A percentile compares a stretch with the other conserved stretches of the same genome.
phyloP scores from a whole-genome alignment of 2,329 filamentous ascomycete species.

The Ceratocystis albifundus region DNA sequence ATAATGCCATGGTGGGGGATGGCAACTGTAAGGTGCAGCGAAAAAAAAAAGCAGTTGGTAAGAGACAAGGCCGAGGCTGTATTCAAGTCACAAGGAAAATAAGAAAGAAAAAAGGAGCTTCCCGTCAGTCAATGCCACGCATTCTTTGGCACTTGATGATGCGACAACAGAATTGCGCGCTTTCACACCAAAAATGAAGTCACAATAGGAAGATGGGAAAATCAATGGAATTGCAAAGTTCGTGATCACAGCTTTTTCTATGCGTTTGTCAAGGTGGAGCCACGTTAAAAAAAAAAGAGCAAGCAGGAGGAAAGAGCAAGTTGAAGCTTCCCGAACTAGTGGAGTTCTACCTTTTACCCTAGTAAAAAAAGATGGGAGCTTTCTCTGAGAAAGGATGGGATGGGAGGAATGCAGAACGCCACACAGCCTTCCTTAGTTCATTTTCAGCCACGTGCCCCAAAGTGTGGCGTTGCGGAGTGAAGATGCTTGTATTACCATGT shows the following conservation, averaged over 20 bases:
- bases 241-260: no score
- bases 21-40: not conserved
- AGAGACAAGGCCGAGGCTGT: slow-evolving; percentile 1
- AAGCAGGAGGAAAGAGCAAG: not conserved
- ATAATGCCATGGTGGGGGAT: not conserved
- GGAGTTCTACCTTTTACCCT: not conserved
- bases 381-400: not conserved
- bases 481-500: slow-evolving; percentile 5
- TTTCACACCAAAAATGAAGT: not conserved
- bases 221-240: no score
- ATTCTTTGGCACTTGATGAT: not conserved
- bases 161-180: slow-evolving; percentile 1
- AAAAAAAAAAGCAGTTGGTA: not conserved
- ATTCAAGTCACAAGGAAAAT: not conserved
- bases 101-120: not conserved
- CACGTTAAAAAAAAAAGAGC: no score
- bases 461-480: not conserved
- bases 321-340: slow-evolving; percentile 8
- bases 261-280: no score
- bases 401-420: not conserved
- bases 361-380: not conserved
- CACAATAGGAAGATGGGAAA: not conserved
- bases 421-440: not conserved
- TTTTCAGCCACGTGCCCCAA: not conserved
- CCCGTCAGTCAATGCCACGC: not conserved